phyloP scores from a whole-genome alignment of 495 filamentous ascomycete genomes.

The Choiromyces venosus region DNA sequence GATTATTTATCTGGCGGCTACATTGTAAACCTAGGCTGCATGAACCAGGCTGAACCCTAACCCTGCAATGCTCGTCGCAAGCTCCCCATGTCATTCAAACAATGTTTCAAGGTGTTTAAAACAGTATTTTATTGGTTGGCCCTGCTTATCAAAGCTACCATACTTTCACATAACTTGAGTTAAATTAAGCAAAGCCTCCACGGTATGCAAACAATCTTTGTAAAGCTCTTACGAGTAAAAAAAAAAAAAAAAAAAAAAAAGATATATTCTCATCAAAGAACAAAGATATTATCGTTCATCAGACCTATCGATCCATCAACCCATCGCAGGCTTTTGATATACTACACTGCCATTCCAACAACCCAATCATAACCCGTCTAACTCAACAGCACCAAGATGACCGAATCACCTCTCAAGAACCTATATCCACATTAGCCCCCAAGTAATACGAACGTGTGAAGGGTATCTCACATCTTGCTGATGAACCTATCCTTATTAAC shows the following conservation, averaged over 20 bases:
- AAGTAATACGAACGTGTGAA: neutral
- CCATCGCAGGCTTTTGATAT: neutral
- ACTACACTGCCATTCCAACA: neutral
- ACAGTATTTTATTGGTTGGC: neutral
- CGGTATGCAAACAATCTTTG: neutral
- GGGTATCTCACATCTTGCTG: slow-evolving; percentile 78
- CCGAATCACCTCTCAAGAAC: slow-evolving; percentile 90
- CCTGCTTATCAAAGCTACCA: neutral
- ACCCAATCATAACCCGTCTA: slow-evolving; percentile 40
- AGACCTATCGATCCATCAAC: neutral
- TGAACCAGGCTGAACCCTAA: neutral
- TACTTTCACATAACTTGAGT: neutral
- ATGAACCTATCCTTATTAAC: slow-evolving; percentile 98
- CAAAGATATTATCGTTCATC: neutral
- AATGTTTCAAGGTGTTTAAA: neutral
- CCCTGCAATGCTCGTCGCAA: neutral
- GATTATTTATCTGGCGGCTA: neutral
- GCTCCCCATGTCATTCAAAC: no score
- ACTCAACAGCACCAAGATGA: slow-evolving; percentile 87
- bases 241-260: neutral
- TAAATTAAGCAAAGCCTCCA: neutral
- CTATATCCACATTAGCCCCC: slow-evolving; percentile 48
- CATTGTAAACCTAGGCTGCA: neutral
- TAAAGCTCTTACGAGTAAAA: neutral
- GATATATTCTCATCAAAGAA: neutral